Evolutionary conservation across 371 early-diverging fungal species (phyloP).

Genomic region (Mortierella sp.): DNA sequence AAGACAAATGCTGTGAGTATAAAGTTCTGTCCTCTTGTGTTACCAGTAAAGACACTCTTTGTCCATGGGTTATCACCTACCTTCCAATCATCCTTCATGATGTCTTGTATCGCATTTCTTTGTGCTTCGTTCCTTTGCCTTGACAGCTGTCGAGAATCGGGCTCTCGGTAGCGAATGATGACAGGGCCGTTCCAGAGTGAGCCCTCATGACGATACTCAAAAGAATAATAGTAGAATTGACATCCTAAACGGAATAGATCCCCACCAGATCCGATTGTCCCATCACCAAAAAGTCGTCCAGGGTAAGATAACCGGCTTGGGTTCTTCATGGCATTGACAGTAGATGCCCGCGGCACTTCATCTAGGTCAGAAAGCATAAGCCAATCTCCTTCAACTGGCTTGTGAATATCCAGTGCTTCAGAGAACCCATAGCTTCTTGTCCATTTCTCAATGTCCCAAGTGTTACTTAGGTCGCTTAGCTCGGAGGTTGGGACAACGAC

Average conservation of each 20-base stretch:
- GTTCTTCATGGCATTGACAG: constrained; percentile 11
- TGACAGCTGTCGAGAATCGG: constrained; percentile 1
- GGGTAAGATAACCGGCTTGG: background rate
- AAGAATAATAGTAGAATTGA: constrained; percentile 29
- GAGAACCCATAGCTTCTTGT: constrained; percentile 13
- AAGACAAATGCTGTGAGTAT: too few relatives aligned
- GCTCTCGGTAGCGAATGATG: constrained; percentile 11
- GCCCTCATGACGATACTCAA: constrained; percentile 13
- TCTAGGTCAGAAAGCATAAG: constrained; percentile 34
- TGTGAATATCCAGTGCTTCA: background rate
- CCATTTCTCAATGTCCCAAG: constrained; percentile 11
- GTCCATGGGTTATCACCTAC: too few relatives aligned
- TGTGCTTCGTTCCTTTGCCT: background rate
- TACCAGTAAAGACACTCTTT: too few relatives aligned
- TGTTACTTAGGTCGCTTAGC: background rate
- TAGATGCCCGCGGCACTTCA: constrained; percentile 13
- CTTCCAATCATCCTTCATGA: constrained; percentile 7
- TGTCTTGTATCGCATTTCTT: background rate
- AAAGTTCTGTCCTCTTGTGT: too few relatives aligned
- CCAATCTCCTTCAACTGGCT: constrained; percentile 26
- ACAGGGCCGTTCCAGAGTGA: constrained; percentile 21
- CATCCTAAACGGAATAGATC: constrained; percentile 22
- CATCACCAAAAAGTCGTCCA: background rate
- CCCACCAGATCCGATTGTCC: background rate
- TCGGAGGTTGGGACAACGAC: constrained; percentile 8